These are phyloP conservation scores for Rhododendron henanense DNA, from an alignment of 148 eudicot genomes.

Conservation along the genomic window DNA sequence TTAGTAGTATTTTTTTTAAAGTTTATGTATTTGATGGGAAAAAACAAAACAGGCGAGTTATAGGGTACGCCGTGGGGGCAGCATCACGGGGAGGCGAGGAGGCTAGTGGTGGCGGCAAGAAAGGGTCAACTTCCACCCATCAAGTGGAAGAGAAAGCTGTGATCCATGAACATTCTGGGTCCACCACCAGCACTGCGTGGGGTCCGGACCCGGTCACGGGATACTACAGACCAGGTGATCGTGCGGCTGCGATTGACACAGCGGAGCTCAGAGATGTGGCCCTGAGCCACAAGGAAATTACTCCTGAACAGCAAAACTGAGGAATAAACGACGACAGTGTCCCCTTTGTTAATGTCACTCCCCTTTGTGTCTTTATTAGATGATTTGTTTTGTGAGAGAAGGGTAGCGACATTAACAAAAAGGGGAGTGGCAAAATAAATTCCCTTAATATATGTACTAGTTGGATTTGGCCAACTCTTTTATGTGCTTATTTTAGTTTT, in stretches of 20 bases:
- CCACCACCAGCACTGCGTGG: background rate
- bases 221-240: conserved; percentile 10
- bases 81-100: conserved; percentile 7
- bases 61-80: conserved; percentile 17
- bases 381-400: too few species aligned
- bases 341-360: too few species aligned
- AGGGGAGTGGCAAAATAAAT: too few species aligned
- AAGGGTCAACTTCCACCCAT: background rate
- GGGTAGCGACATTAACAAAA: too few species aligned
- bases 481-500: too few species aligned
- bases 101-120: background rate
- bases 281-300: conserved; percentile 2
- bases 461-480: too few species aligned
- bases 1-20: background rate
- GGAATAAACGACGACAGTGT: background rate
- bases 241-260: conserved; percentile 6
- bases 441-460: too few species aligned
- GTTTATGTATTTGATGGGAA: background rate
- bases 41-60: conserved; percentile 11
- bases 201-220: conserved; percentile 12
- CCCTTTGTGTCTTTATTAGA: too few species aligned
- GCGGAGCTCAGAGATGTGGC: conserved; percentile 1
- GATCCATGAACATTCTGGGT: conserved; percentile 14
- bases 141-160: conserved; percentile 9
- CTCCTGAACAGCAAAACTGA: background rate